These are phyloP conservation scores for Globisporangium spiculum DNA, from an alignment of 352 stramenopile genomes.

Conservation along the genomic window DNA sequence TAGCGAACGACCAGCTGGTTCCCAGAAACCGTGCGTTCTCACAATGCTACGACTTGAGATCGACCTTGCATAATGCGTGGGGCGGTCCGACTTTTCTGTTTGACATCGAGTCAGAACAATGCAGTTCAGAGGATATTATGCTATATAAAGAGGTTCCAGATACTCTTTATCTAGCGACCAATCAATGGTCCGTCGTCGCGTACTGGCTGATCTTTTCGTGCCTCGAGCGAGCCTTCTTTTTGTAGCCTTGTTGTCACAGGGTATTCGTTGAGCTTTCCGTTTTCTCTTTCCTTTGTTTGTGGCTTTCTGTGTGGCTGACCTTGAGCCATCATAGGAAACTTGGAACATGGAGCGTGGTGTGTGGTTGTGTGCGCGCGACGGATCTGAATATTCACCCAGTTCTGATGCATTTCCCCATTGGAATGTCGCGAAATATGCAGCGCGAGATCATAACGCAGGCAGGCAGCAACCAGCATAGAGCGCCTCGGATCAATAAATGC, in stretches of 20 bases:
- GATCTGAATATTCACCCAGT: not conserved
- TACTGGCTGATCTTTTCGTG: slow-evolving; percentile 1
- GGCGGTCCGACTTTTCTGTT: slow-evolving; percentile 3
- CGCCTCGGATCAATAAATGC: not conserved
- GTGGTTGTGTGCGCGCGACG: not conserved
- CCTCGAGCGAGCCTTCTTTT: not conserved
- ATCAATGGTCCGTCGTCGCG: not conserved
- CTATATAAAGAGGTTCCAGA: not conserved
- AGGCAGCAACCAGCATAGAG: not conserved
- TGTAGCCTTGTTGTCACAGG: not conserved
- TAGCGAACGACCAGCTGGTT: slow-evolving; percentile 4
- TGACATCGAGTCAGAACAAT: not conserved
- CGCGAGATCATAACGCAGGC: not conserved
- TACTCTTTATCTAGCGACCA: not conserved
- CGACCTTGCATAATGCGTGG: not conserved
- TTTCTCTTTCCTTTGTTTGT: not conserved
- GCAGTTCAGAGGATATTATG: not conserved
- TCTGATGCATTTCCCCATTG: not conserved
- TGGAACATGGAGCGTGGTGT: not conserved
- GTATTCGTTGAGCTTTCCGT: slow-evolving; percentile 10
- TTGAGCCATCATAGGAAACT: not conserved
- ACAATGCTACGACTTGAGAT: not conserved
- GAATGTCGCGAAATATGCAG: slow-evolving; percentile 7
- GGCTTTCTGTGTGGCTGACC: not conserved
- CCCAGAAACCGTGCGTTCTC: not conserved